Conservation (phyloP, 2,329 filamentous ascomycete species). For the Chaetomium globosum region DNA sequence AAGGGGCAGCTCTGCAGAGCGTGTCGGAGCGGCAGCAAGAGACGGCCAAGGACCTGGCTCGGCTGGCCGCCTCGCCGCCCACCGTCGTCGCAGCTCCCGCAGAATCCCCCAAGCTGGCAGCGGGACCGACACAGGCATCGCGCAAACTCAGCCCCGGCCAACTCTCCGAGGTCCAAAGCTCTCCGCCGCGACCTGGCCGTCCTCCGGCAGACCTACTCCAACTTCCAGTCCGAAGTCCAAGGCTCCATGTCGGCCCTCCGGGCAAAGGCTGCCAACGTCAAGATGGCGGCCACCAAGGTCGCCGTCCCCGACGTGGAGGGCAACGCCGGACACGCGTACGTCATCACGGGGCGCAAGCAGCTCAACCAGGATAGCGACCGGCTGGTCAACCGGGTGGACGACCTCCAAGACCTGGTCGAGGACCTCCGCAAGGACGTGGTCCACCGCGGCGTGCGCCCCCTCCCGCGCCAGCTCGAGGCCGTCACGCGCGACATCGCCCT, state of each 20-base stretch:
- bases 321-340: slow-evolving; percentile 80
- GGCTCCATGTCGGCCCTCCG: slow-evolving; percentile 83
- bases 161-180: slow-evolving; percentile 74
- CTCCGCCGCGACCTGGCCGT: slow-evolving; percentile 88
- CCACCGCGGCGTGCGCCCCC: slow-evolving; percentile 82
- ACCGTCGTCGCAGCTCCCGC: slow-evolving; percentile 44
- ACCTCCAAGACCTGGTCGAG: slow-evolving; percentile 95
- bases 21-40: slow-evolving; percentile 92
- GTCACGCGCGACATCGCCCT: slow-evolving; percentile 85
- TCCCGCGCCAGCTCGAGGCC: slow-evolving; percentile 84
- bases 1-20: slow-evolving; percentile 77
- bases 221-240: slow-evolving; percentile 85
- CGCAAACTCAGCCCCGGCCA: slow-evolving; percentile 61
- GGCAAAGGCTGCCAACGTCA: slow-evolving; percentile 78
- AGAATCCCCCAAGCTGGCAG: slow-evolving; percentile 52
- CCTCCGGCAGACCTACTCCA: slow-evolving; percentile 88
- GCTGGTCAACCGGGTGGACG: slow-evolving; percentile 89
- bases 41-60: slow-evolving; percentile 81
- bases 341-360: slow-evolving; percentile 82
- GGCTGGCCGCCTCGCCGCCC: slow-evolving; percentile 50
- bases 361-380: slow-evolving; percentile 86
- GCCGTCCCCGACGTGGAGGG: slow-evolving; percentile 72
- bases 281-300: slow-evolving; percentile 71
- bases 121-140: slow-evolving; percentile 27
- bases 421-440: slow-evolving; percentile 98